A percentile compares a stretch with the other conserved stretches of the same genome.
phyloP scores from a whole-genome alignment of 2,329 filamentous ascomycete genomes.

The Xylariaceae sp. region DNA sequence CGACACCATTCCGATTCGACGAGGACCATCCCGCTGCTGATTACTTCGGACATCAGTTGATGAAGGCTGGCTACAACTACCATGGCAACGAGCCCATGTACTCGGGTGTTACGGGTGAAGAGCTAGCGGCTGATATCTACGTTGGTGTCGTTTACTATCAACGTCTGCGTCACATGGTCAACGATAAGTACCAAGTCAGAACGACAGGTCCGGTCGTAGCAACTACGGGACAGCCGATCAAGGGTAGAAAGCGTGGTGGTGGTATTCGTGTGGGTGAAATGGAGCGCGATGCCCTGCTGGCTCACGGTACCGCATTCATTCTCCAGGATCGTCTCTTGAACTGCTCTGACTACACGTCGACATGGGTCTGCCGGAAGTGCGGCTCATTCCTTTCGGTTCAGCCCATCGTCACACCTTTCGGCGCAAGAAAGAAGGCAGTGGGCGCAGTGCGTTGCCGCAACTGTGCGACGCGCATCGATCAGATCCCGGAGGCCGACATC shows the following conservation, averaged over 20 bases:
- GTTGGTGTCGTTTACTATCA: conserved; percentile 98
- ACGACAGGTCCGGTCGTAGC: conserved; percentile 90
- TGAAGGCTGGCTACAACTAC: conserved; percentile 95
- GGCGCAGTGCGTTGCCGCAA: conserved; percentile 71
- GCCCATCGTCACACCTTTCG: conserved; percentile 64
- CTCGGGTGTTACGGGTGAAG: conserved; percentile 90
- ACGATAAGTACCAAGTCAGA: conserved; percentile 98
- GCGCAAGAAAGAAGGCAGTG: conserved; percentile 59
- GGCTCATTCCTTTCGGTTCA: conserved; percentile 88
- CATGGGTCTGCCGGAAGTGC: conserved; percentile 84
- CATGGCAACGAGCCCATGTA: conserved; percentile 99
- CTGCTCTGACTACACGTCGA: conserved; percentile 86
- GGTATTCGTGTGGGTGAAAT: conserved; percentile 99
- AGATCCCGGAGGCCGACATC: conserved; percentile 52
- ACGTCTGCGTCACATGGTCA: conserved; percentile 97
- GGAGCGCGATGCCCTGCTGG: conserved; percentile 92
- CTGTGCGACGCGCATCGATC: conserved; percentile 61
- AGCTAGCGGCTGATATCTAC: conserved; percentile 92
- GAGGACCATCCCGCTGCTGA: conserved; percentile 88
- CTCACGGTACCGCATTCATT: conserved; percentile 90
- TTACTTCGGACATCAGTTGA: conserved; percentile 93
- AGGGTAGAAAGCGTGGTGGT: conserved; percentile 91
- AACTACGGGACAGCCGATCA: conserved; percentile 92
- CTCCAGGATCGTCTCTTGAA: conserved; percentile 95
- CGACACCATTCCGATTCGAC: conserved; percentile 89